Percentiles rank a stretch among this genome's conserved stretches.
Conservation (phyloP, 2,329 filamentous ascomycete species). For the Nemania serpens region DNA sequence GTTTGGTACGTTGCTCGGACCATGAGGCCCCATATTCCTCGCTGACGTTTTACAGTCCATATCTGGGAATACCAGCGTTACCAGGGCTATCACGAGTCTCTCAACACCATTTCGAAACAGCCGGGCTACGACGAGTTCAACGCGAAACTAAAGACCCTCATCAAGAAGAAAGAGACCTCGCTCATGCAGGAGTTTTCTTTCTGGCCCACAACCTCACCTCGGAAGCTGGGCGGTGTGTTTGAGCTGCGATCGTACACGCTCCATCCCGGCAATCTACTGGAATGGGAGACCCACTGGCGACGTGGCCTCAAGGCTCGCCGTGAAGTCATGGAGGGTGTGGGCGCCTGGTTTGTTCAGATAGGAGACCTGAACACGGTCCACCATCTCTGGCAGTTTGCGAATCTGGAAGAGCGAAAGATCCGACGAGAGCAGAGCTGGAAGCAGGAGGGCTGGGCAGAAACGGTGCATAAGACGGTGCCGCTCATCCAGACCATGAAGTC, state of each 20-base stretch:
- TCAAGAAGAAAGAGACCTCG: slow-evolving; percentile 82
- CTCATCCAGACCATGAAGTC: slow-evolving; percentile 97
- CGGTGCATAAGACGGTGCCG: slow-evolving; percentile 97
- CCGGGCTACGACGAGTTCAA: slow-evolving; percentile 86
- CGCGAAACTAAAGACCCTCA: slow-evolving; percentile 80
- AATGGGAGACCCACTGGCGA: slow-evolving; percentile 99
- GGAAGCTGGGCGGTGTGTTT: slow-evolving; percentile 88
- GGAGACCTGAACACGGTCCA: slow-evolving; percentile 97
- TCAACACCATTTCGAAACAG: slow-evolving; percentile 81
- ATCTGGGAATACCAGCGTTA: slow-evolving; percentile 99
- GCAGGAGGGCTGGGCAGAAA: slow-evolving; percentile 93
- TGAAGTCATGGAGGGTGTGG: slow-evolving; percentile 98
- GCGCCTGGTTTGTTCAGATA: slow-evolving; percentile 98
- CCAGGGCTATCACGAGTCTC: slow-evolving; percentile 89
- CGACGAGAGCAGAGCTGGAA: slow-evolving; percentile 94
- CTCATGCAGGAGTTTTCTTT: slow-evolving; percentile 99
- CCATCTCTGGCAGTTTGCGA: slow-evolving; percentile 97
- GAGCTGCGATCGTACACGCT: slow-evolving; percentile 96
- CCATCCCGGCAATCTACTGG: slow-evolving; percentile 91
- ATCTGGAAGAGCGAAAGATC: slow-evolving; percentile 89
- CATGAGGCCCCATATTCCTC: background rate
- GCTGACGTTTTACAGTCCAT: slow-evolving; percentile 67
- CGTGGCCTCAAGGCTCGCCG: slow-evolving; percentile 86
- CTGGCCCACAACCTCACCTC: slow-evolving; percentile 94
- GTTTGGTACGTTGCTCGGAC: slow-evolving; percentile 54